A percentile compares a stretch with the other conserved stretches of the same genome.
Evolutionary conservation across 176 grass and related monocot genomes (phyloP).

Genomic region (Zoysia japonica): DNA sequence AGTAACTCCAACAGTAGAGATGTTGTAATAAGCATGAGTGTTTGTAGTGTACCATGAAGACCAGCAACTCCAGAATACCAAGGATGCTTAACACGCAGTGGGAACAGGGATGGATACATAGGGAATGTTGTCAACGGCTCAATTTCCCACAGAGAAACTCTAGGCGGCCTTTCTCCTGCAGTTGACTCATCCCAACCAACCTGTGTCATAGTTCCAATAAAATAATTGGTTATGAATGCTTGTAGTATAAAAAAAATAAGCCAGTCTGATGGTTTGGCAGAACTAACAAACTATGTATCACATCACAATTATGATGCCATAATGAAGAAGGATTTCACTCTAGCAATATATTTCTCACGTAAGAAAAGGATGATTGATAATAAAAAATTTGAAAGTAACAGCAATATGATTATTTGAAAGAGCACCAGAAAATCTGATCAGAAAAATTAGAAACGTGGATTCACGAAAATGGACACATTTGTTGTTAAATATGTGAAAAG

Average conservation of each 20-base stretch:
- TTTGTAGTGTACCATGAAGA: conserved; percentile 67
- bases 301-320: background rate
- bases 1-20: background rate
- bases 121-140: conserved; percentile 95
- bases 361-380: background rate
- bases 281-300: background rate
- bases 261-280: background rate
- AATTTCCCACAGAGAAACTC: conserved; percentile 98
- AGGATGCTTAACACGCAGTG: conserved; percentile 85
- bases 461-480: background rate
- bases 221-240: background rate
- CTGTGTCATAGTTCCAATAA: conserved; percentile 46
- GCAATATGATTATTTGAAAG: background rate
- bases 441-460: conserved; percentile 5
- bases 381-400: background rate
- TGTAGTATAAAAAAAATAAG: background rate
- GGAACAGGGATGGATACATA: conserved; percentile 96
- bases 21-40: conserved; percentile 30
- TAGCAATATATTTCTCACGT: background rate
- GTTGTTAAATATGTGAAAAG: background rate
- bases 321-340: background rate
- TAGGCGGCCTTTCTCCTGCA: conserved; percentile 84
- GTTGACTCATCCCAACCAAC: conserved; percentile 99
- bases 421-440: background rate
- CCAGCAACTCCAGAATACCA: conserved; percentile 89